Base-by-base conservation (phyloP, 73 alveolate genomes). In the Blepharisma japonicum region DNA sequence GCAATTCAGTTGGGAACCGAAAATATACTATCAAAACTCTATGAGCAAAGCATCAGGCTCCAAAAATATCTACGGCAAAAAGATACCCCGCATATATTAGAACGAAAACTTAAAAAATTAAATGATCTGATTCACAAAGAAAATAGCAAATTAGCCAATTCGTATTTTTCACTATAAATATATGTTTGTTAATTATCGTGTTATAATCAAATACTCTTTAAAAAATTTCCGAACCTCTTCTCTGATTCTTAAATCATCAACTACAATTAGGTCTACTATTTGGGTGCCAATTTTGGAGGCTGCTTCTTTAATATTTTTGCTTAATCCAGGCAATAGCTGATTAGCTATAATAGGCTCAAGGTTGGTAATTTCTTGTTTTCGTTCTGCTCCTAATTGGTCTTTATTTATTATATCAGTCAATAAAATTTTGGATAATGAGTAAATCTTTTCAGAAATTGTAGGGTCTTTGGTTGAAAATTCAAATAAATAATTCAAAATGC, bases 221-320 rank as follows among this genome's bases (percentile, higher is more conserved):
- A 53, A 14, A 53, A 53, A 20, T 53, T 53, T 53, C 23, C 23
- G n/a, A 11, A 53, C n/a, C 23, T 53, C 67, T 20, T 53, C 67
- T 53, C 67, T 53, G 23, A 53, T 53, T 14, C 27, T 14, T 14
- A 53, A 14, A 53, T 53, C 67, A 2, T 53, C 27, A 14, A 53
- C 67, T 14, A 20, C 23, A 53, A 53, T 20, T 20, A 53, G n/a
- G 23, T 53, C 67, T 14, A 14, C n/a, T 14, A 53, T 11, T 53
- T 53, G 27, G 23, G n/a, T 4, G 23, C 67, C 67, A 3, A 53
- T 20, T 14, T 53, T 53, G n/a, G n/a, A 14, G n/a, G 23, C 23
- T 14, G 67, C 67, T 53, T 53, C 67, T 53, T 14, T 14, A 53
- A 53, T 20, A 53, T 53, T 53, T 53, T 53, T 53, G 67, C 67